Conservation (phyloP, 2,329 filamentous ascomycete genomes). For the Lasiodiplodia gonubiensis region DNA sequence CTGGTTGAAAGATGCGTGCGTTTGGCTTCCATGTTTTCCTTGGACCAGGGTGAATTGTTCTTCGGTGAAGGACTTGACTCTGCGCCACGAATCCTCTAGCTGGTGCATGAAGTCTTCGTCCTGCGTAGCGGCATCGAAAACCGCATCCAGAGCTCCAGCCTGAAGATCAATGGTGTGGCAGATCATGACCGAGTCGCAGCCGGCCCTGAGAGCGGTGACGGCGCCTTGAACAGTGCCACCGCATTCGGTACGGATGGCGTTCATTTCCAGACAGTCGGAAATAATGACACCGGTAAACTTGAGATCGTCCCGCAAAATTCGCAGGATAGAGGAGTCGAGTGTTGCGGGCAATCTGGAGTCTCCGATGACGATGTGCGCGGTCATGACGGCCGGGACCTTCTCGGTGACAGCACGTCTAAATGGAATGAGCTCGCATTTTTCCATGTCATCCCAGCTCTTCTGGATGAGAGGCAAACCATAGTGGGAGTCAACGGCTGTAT, state of each 20-base stretch:
- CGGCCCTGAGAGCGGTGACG: conserved; percentile 11
- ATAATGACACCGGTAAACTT: conserved; percentile 21
- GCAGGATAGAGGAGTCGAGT: neutral
- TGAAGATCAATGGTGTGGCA: conserved; percentile 26
- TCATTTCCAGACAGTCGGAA: conserved; percentile 26
- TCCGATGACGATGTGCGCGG: conserved; percentile 20
- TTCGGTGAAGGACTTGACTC: neutral
- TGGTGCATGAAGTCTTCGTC: neutral
- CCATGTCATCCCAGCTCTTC: conserved; percentile 19
- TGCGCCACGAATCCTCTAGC: neutral
- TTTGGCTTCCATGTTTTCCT: neutral
- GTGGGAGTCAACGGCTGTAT: conserved; percentile 23
- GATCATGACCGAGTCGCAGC: conserved; percentile 28
- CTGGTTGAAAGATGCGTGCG: neutral
- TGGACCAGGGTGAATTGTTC: neutral
- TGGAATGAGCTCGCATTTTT: conserved; percentile 22
- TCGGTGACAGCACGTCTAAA: conserved; percentile 1
- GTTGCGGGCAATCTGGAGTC: conserved; percentile 13
- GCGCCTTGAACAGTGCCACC: conserved; percentile 22
- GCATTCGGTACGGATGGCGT: conserved; percentile 26
- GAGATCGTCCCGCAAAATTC: neutral
- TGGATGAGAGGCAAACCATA: conserved; percentile 24
- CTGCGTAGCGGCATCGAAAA: conserved; percentile 2
- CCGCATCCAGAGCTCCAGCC: conserved; percentile 2
- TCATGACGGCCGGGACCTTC: conserved; percentile 18